Conservation (phyloP, 176 grass and related monocot genomes). For the Aegilops umbellulata region DNA sequence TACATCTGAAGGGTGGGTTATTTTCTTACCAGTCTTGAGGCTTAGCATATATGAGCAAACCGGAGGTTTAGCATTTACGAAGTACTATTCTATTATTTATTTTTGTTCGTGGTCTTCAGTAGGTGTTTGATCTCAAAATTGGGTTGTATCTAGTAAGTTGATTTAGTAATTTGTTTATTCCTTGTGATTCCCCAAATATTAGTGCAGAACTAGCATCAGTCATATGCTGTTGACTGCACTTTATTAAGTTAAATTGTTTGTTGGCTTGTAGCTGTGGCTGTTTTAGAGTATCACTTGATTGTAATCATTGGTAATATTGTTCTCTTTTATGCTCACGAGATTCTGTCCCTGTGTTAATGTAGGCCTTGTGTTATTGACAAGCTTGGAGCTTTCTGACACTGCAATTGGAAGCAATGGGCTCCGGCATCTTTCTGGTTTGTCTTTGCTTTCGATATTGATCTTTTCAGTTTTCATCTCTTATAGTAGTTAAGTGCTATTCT, state of each 20-base stretch:
- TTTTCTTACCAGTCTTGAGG: not conserved
- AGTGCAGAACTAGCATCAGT: not conserved
- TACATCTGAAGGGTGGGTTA: slow-evolving; percentile 69
- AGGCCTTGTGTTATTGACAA: slow-evolving; percentile 78
- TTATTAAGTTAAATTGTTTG: not conserved
- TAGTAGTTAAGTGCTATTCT: not conserved
- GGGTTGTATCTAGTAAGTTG: not conserved
- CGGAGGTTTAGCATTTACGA: not conserved
- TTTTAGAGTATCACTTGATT: slow-evolving; percentile 17
- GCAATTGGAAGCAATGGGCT: slow-evolving; percentile 79
- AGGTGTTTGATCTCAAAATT: too few relatives aligned
- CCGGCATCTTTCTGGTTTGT: slow-evolving; percentile 77
- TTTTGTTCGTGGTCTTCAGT: not conserved
- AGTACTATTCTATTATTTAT: not conserved
- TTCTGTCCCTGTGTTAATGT: slow-evolving; percentile 25
- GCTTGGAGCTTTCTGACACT: slow-evolving; percentile 85
- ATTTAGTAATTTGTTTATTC: not conserved
- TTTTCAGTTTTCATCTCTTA: not conserved
- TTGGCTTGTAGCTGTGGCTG: not conserved
- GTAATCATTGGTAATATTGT: not conserved
- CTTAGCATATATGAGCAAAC: not conserved
- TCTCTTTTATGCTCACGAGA: not conserved
- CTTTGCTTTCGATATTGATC: not conserved
- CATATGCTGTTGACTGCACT: not conserved
- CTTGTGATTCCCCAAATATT: not conserved